These are phyloP conservation scores for Blastocystis sp. DNA, from an alignment of 352 stramenopile species.

Conservation along the genomic window DNA sequence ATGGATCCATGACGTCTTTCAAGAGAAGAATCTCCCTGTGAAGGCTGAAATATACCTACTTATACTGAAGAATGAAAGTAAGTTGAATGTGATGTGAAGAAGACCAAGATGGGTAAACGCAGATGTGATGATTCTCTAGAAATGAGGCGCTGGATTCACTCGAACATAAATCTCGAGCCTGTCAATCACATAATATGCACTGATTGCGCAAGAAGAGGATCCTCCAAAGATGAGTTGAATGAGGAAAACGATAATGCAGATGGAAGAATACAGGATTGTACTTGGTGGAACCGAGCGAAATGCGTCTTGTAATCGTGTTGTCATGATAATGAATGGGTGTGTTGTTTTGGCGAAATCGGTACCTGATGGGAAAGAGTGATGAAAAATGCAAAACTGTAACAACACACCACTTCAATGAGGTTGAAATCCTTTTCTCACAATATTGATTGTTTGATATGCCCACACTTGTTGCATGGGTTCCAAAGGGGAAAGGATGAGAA, in stretches of 20 bases:
- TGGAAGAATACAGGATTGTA: slow-evolving; percentile 13
- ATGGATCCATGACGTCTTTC: slow-evolving; percentile 33
- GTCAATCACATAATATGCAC: slow-evolving; percentile 23
- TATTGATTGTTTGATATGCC: too few relatives aligned
- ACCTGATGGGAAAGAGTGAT: too few relatives aligned
- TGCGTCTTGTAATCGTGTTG: slow-evolving; percentile 11
- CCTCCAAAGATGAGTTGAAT: slow-evolving; percentile 35
- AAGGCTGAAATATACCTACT: neutral
- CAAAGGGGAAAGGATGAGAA: too few relatives aligned
- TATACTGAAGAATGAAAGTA: slow-evolving; percentile 39
- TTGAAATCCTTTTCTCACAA: too few relatives aligned
- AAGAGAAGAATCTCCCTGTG: neutral
- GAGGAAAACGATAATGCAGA: slow-evolving; percentile 38
- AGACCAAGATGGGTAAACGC: slow-evolving; percentile 27
- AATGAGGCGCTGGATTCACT: neutral
- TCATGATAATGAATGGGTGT: slow-evolving; percentile 34
- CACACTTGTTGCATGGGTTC: too few relatives aligned
- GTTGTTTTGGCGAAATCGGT: too few relatives aligned
- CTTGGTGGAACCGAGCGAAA: slow-evolving; percentile 17
- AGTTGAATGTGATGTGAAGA: slow-evolving; percentile 32
- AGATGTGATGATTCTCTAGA: slow-evolving; percentile 34
- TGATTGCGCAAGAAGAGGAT: neutral
- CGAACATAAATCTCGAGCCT: neutral
- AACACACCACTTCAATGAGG: too few relatives aligned
- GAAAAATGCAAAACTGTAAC: too few relatives aligned